Conservation (phyloP, 352 stramenopile species). For the Globisporangium nunn region DNA sequence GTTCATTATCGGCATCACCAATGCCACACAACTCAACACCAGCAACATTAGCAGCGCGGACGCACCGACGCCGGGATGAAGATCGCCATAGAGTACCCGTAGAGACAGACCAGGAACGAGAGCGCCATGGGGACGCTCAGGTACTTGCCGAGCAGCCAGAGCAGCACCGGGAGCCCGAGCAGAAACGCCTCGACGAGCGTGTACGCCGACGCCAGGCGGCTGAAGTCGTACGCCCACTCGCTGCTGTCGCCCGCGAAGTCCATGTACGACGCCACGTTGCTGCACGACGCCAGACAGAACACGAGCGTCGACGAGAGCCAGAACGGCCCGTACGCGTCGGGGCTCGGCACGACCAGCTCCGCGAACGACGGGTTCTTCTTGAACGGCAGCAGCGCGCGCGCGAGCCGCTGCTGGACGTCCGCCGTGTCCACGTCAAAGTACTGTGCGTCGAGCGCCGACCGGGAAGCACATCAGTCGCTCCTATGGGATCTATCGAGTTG, state of each 20-base stretch:
- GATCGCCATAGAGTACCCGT: slow-evolving; percentile 78
- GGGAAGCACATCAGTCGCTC: no score
- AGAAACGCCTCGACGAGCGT: slow-evolving; percentile 77
- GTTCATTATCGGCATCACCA: no score
- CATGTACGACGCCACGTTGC: slow-evolving; percentile 77
- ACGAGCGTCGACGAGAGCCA: slow-evolving; percentile 84
- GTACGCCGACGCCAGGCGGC: slow-evolving; percentile 62
- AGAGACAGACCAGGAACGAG: slow-evolving; percentile 79
- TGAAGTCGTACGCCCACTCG: slow-evolving; percentile 83
- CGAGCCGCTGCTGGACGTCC: slow-evolving; percentile 72
- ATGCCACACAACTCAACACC: neutral
- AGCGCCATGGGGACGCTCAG: slow-evolving; percentile 65
- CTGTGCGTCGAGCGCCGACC: slow-evolving; percentile 15
- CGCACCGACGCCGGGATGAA: slow-evolving; percentile 77
- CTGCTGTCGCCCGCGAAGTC: slow-evolving; percentile 53
- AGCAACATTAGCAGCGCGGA: slow-evolving; percentile 5
- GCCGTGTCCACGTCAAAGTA: slow-evolving; percentile 84
- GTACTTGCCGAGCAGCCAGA: slow-evolving; percentile 82
- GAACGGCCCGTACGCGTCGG: slow-evolving; percentile 78
- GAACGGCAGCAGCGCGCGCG: slow-evolving; percentile 69
- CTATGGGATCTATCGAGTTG: no score
- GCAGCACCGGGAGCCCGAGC: slow-evolving; percentile 55
- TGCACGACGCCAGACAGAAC: slow-evolving; percentile 82
- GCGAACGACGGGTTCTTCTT: slow-evolving; percentile 80
- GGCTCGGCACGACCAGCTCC: slow-evolving; percentile 49